These are phyloP conservation scores for Cochlearia excelsa DNA, from an alignment of 345 rosid genomes.

Conservation along the genomic window DNA sequence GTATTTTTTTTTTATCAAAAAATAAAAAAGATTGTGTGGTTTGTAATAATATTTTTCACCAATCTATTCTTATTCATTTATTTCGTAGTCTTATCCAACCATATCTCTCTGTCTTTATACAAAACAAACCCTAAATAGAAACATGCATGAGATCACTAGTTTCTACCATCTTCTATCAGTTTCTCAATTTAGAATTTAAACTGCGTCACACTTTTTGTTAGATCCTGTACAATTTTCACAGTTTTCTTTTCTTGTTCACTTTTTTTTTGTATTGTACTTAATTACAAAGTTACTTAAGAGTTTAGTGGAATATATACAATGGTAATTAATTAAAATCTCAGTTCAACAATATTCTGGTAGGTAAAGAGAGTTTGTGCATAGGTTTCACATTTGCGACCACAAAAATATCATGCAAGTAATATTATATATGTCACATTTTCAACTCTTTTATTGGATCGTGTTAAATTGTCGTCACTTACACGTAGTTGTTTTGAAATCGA, in stretches of 20 bases:
- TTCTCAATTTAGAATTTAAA: not conserved
- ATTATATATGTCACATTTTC: conserved; percentile 18
- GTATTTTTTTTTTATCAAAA: no score
- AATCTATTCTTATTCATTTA: conserved; percentile 22
- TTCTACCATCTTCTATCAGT: conserved; percentile 23
- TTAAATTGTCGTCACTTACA: conserved; percentile 32
- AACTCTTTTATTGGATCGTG: conserved; percentile 26
- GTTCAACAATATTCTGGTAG: no score
- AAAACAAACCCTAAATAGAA: not conserved
- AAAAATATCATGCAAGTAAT: no score
- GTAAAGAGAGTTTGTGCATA: no score
- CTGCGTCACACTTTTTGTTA: not conserved
- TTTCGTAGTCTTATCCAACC: not conserved
- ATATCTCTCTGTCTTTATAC: conserved; percentile 17
- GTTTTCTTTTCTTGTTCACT: not conserved
- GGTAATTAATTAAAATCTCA: no score
- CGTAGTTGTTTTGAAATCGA: conserved; percentile 34
- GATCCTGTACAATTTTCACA: conserved; percentile 17
- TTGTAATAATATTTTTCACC: conserved; percentile 11
- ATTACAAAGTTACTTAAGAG: not conserved
- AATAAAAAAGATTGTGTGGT: conserved; percentile 9
- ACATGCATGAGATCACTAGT: conserved; percentile 9
- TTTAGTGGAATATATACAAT: no score
- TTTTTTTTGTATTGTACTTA: not conserved
- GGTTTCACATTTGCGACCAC: no score